Conservation (phyloP, 768 basidiomycete species). For the Amanita molliuscula region DNA sequence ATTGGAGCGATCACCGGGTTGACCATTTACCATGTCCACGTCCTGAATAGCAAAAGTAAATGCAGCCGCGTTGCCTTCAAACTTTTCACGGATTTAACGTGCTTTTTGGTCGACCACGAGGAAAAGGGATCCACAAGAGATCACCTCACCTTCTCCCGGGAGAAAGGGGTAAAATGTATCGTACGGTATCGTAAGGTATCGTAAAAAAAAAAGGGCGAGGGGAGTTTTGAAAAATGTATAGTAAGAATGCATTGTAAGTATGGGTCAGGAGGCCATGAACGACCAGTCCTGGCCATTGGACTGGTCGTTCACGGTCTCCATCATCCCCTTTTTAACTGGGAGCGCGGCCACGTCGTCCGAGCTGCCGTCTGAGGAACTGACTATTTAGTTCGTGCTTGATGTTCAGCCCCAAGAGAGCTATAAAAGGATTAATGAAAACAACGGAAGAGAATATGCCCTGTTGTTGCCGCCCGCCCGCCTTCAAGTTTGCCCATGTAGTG, state of each 20-base stretch:
- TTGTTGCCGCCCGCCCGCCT: not conserved
- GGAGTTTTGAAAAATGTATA: not conserved
- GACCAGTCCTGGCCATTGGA: not conserved
- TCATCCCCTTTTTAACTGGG: not conserved
- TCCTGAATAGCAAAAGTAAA: too few species aligned
- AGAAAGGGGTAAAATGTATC: not conserved
- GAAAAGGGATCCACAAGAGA: not conserved
- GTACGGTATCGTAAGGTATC: not conserved
- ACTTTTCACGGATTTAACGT: too few species aligned
- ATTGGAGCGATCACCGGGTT: too few species aligned
- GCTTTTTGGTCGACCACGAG: too few species aligned
- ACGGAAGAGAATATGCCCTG: too few species aligned
- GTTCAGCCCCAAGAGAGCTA: too few species aligned
- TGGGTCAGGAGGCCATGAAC: not conserved
- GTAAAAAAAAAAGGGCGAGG: not conserved
- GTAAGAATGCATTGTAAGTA: not conserved
- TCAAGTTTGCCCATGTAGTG: not conserved
- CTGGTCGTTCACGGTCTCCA: not conserved
- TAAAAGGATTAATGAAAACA: too few species aligned
- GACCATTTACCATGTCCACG: too few species aligned
- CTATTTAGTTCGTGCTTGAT: not conserved
- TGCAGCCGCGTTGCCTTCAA: too few species aligned
- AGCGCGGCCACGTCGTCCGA: not conserved
- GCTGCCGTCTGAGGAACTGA: not conserved
- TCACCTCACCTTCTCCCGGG: not conserved